Percentiles rank a stretch among this genome's conserved stretches.
These are phyloP conservation scores for Amanita jacksonii DNA, from an alignment of 768 basidiomycete species.

Conservation along the genomic window DNA sequence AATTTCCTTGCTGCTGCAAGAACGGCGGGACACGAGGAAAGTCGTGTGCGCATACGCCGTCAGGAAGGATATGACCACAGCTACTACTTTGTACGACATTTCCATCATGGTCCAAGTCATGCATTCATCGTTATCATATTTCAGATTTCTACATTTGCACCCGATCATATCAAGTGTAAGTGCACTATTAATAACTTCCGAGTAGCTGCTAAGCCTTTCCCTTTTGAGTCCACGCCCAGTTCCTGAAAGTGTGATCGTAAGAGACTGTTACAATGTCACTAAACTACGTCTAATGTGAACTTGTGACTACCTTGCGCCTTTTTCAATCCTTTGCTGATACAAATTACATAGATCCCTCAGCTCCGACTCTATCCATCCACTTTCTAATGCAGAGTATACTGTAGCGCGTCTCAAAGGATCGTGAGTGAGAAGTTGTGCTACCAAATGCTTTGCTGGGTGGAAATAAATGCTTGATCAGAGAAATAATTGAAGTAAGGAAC, in stretches of 20 bases:
- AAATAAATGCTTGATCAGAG: background rate
- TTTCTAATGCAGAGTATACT: slow-evolving; percentile 48
- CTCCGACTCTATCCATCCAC: slow-evolving; percentile 61
- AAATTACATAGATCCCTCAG: slow-evolving; percentile 47
- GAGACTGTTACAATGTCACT: no score
- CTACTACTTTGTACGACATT: slow-evolving; percentile 81
- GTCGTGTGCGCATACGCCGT: slow-evolving; percentile 67
- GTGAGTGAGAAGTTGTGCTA: slow-evolving; percentile 50
- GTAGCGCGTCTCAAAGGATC: slow-evolving; percentile 53
- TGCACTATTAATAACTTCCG: slow-evolving; percentile 11
- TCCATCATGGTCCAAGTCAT: no score
- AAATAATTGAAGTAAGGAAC: slow-evolving; percentile 7
- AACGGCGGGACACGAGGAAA: slow-evolving; percentile 60
- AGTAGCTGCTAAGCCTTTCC: slow-evolving; percentile 11
- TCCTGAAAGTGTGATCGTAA: slow-evolving; percentile 66
- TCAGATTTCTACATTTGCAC: slow-evolving; percentile 83
- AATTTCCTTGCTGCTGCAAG: slow-evolving; percentile 77
- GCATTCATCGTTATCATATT: no score
- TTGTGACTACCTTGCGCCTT: background rate
- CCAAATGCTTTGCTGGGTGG: slow-evolving; percentile 58
- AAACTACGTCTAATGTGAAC: no score
- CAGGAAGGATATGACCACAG: slow-evolving; percentile 85
- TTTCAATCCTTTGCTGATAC: slow-evolving; percentile 38
- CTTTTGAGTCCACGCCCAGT: slow-evolving; percentile 72
- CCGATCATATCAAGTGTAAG: slow-evolving; percentile 86